Evolutionary conservation across 2,329 filamentous ascomycete genomes (phyloP).

Genomic region (Elsinoe perseae): DNA sequence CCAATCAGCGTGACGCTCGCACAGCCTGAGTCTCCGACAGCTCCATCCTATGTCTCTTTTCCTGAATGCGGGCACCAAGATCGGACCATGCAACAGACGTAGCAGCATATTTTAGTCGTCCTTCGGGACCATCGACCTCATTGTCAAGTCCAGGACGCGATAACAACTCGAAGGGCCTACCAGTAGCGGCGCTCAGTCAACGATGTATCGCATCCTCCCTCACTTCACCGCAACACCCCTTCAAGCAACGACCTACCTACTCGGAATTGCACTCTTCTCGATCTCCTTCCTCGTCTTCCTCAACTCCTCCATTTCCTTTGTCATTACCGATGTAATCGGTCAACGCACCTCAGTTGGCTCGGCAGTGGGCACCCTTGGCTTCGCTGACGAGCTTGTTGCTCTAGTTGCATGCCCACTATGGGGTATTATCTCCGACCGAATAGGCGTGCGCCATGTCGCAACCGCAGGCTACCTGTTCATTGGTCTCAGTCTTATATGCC

Average conservation of each 20-base stretch:
- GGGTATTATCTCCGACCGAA: slow-evolving; percentile 68
- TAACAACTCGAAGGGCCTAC: background rate
- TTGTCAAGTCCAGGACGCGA: background rate
- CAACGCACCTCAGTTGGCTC: slow-evolving; percentile 66
- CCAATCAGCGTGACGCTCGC: background rate
- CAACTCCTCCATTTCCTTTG: slow-evolving; percentile 76
- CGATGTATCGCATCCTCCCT: slow-evolving; percentile 28
- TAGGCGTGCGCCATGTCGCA: slow-evolving; percentile 58
- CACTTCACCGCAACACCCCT: slow-evolving; percentile 47
- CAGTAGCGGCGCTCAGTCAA: background rate
- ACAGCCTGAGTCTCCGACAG: background rate
- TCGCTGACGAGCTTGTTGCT: slow-evolving; percentile 75
- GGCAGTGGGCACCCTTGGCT: slow-evolving; percentile 75
- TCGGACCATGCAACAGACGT: background rate
- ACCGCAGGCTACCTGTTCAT: slow-evolving; percentile 77
- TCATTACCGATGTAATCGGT: slow-evolving; percentile 74
- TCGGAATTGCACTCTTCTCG: slow-evolving; percentile 75
- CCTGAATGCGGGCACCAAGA: background rate
- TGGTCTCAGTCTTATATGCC: slow-evolving; percentile 64
- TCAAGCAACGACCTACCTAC: slow-evolving; percentile 63
- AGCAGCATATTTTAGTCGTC: background rate
- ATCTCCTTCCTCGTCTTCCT: slow-evolving; percentile 87
- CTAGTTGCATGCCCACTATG: slow-evolving; percentile 72
- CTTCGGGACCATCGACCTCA: background rate
- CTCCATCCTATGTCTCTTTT: background rate